These are phyloP conservation scores for Bromus sterilis DNA, from an alignment of 176 grass and related monocot species.

Conservation along the genomic window DNA sequence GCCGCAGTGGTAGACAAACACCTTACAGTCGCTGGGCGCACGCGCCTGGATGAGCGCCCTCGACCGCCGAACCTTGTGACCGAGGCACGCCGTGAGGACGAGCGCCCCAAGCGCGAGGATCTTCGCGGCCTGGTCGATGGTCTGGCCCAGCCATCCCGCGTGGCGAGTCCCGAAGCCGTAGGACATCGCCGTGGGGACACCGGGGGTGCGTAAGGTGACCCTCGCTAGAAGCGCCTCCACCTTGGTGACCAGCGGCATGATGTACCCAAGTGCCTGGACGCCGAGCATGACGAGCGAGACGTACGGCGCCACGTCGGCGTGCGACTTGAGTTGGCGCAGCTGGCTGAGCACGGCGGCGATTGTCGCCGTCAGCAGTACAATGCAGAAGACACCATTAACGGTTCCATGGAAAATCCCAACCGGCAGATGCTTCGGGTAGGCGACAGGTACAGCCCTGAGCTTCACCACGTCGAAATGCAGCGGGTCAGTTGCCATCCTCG, in stretches of 20 bases:
- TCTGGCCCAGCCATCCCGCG: neutral
- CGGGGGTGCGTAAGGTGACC: neutral
- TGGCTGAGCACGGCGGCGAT: conserved; percentile 24
- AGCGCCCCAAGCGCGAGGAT: neutral
- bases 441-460: conserved; percentile 25
- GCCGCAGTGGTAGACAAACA: neutral
- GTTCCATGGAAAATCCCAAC: conserved; percentile 15
- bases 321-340: conserved; percentile 29
- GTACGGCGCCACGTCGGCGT: conserved; percentile 25
- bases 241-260: conserved; percentile 35
- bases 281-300: conserved; percentile 44
- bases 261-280: conserved; percentile 40
- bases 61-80: neutral
- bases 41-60: neutral
- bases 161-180: neutral
- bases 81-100: neutral
- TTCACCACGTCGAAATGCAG: conserved; percentile 29
- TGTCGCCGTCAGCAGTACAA: conserved; percentile 19
- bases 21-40: conserved; percentile 33
- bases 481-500: conserved; percentile 25
- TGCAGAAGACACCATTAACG: conserved; percentile 36
- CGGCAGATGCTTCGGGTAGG: conserved; percentile 18
- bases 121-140: neutral
- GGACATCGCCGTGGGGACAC: neutral
- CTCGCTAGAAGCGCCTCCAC: conserved; percentile 36